Conservation (phyloP, 1,284 basidiomycete species). For the Tylopilus sp. region DNA sequence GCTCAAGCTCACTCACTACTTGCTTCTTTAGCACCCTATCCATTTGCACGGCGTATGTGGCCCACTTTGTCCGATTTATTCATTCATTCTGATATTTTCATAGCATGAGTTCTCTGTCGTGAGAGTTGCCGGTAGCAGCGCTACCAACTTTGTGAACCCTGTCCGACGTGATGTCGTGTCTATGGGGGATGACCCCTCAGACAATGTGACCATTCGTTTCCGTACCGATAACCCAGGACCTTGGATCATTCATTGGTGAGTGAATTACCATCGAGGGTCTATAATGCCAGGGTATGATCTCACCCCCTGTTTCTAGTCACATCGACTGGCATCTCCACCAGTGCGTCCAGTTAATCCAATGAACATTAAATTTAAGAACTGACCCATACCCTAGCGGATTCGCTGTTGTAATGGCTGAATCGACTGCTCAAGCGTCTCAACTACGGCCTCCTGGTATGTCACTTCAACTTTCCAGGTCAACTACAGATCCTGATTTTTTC, state of each 20-base stretch:
- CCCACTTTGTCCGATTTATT: neutral
- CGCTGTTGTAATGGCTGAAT: too few species aligned
- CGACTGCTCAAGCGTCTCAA: too few species aligned
- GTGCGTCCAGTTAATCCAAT: neutral
- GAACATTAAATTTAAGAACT: too few species aligned
- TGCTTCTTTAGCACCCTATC: neutral
- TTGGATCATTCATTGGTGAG: neutral
- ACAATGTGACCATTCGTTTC: neutral
- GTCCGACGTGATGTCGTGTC: neutral
- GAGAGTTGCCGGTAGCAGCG: neutral
- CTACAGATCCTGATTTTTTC: too few species aligned
- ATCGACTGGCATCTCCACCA: neutral
- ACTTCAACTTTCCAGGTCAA: too few species aligned
- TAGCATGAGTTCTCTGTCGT: neutral
- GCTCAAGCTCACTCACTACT: neutral
- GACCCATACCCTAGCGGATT: too few species aligned
- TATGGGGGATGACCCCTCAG: too few species aligned
- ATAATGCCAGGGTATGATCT: too few species aligned
- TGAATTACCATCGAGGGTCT: too few species aligned
- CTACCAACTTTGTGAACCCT: neutral
- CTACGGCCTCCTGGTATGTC: too few species aligned
- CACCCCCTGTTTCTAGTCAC: neutral
- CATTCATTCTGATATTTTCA: neutral
- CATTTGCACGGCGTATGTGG: neutral
- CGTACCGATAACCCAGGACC: neutral